These are phyloP conservation scores for Pseudogymnoascus verrucosus DNA, from an alignment of 2,329 filamentous ascomycete species.

Conservation along the genomic window DNA sequence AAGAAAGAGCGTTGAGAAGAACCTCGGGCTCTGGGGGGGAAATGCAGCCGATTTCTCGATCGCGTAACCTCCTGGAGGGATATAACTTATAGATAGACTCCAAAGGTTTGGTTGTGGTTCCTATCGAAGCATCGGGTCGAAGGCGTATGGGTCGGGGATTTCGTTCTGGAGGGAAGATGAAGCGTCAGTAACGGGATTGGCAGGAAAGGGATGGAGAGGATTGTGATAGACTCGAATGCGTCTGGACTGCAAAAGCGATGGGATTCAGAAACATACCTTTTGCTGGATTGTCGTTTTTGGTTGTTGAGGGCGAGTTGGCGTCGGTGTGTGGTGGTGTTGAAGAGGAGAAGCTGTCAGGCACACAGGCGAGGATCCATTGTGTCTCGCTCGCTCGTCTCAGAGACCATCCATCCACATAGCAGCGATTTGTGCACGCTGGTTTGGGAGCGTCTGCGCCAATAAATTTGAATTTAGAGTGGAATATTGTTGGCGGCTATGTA, in stretches of 20 bases:
- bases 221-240: not conserved
- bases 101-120: slow-evolving; percentile 24
- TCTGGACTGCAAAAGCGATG: not conserved
- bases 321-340: slow-evolving; percentile 3
- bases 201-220: slow-evolving; percentile 13
- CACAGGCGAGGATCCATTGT: slow-evolving; percentile 5
- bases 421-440: not conserved
- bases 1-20: not conserved
- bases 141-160: slow-evolving; percentile 7
- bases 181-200: slow-evolving; percentile 4
- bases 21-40: not conserved
- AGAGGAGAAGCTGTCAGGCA: slow-evolving; percentile 8
- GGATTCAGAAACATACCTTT: slow-evolving; percentile 7
- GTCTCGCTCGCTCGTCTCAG: not conserved
- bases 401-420: slow-evolving; percentile 4
- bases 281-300: slow-evolving; percentile 2
- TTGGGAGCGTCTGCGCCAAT: slow-evolving; percentile 7
- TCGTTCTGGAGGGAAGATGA: slow-evolving; percentile 10
- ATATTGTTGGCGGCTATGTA: not conserved
- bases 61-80: slow-evolving; percentile 24
- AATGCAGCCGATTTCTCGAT: slow-evolving; percentile 22
- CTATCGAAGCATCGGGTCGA: slow-evolving; percentile 27
- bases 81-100: slow-evolving; percentile 25
- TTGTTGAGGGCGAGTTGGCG: slow-evolving; percentile 8
- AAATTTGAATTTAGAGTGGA: not conserved